Evolutionary conservation across 441 rosid genomes (phyloP), one percentile per base, ranked within the genome.

Genomic region (Bocquillonia castaneifolia): DNA sequence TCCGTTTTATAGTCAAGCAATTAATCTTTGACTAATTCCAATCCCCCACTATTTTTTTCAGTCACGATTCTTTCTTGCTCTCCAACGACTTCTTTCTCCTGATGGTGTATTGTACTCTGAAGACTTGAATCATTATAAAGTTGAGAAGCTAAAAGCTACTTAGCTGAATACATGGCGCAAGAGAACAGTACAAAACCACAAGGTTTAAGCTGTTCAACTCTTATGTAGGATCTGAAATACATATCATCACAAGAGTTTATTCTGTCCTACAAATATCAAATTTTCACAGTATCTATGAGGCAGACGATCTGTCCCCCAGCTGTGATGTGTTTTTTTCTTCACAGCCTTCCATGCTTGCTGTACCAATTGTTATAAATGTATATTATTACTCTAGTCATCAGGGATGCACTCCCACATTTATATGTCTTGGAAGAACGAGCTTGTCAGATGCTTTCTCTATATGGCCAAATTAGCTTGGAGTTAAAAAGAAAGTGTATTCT

Each of bases 1-100:
- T 47, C n/a, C 37, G 54, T 48, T 22, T 20, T 10, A 44, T 22
- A 40, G 2, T 51, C n/a, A 29, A 58, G 22, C 22, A 31, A 4
- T 13, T 64, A 29, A 2, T 31, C 13, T 8, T 14, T 14, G 15
- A 20, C 28, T 36, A 26, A 31, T 45, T 37, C 26, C 23, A 23
- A 15, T 32, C 42, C 10, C 9, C 14, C 23, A 17, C 2, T 71
- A 73, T 55, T 81, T 76, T 1, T 66, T 73, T 20, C 87, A 90
- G 98, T 88, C 87, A 62, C 83, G 93, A 47, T 81, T 88, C 74
- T 76, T 54, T 42, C 80, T 88, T 10, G 83, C 88, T 50, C 73
- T 88, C n/a, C 78, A 66, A 58, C 88, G 98, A 66, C 92, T 93
- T 51, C 88, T 85, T 74, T 87, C 96, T 45, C 81, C 86, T 2